Percentiles rank a stretch among this genome's conserved stretches.
Evolutionary conservation across 2,329 filamentous ascomycete species (phyloP).

Genomic region (Aspergillus terreus): DNA sequence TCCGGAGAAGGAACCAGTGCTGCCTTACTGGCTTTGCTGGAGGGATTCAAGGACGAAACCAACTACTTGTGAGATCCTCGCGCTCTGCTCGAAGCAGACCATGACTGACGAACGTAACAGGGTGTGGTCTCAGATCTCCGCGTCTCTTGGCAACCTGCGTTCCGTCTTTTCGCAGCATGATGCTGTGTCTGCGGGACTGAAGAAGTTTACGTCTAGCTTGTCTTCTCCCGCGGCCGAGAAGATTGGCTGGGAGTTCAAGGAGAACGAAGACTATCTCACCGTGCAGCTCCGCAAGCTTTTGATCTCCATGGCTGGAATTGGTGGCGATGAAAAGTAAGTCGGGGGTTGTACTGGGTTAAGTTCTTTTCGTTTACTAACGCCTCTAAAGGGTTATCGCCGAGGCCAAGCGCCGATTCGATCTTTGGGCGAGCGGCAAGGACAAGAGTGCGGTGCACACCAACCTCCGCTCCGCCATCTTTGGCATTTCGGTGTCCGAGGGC

Average conservation of each 20-base stretch:
- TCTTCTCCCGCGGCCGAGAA: conserved; percentile 70
- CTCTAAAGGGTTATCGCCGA: conserved; percentile 61
- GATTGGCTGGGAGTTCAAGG: conserved; percentile 80
- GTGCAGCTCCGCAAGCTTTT: conserved; percentile 80
- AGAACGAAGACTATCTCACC: conserved; percentile 75
- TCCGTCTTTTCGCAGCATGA: conserved; percentile 80
- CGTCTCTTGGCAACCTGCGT: conserved; percentile 71
- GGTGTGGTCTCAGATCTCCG: conserved; percentile 83
- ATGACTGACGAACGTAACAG: conserved; percentile 29
- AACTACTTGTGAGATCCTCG: conserved; percentile 64
- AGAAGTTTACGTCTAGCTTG: conserved; percentile 74
- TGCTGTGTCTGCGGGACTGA: conserved; percentile 66
- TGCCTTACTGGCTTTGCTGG: conserved; percentile 75
- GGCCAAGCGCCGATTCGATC: conserved; percentile 72
- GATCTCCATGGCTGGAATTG: conserved; percentile 69
- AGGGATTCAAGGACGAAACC: conserved; percentile 76
- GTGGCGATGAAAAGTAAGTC: conserved; percentile 69
- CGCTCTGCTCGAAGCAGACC: background rate
- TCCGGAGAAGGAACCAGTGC: conserved; percentile 80
- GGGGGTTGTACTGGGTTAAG: too few species aligned
- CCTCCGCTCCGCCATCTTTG: conserved; percentile 75
- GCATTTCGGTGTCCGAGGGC: conserved; percentile 71
- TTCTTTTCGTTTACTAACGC: conserved; percentile 2
- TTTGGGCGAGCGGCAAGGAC: conserved; percentile 67
- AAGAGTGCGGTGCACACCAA: conserved; percentile 72